Evolutionary conservation across 495 filamentous ascomycete species (phyloP).

Genomic region (Platismatia glauca): DNA sequence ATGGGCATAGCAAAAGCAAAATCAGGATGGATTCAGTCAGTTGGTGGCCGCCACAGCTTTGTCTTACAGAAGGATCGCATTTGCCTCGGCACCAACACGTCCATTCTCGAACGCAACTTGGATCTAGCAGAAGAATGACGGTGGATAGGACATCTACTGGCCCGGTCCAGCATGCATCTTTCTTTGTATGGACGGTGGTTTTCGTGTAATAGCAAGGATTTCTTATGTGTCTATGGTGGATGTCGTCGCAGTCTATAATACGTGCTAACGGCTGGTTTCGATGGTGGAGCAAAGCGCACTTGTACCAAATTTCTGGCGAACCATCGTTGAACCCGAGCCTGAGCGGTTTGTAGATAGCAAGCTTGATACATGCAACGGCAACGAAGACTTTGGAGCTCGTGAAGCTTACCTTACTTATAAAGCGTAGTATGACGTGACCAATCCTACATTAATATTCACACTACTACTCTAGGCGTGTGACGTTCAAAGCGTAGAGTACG

Average conservation of each 20-base stretch:
- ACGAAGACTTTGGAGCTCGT: neutral
- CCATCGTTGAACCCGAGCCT: conserved; percentile 9
- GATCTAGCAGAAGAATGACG: neutral
- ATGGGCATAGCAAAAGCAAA: conserved; percentile 4
- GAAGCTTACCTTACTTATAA: neutral
- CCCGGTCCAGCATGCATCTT: neutral
- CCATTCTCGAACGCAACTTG: neutral
- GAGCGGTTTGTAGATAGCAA: conserved; percentile 11
- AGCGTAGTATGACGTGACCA: conserved; percentile 1
- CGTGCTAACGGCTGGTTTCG: conserved; percentile 6
- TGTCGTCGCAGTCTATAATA: conserved; percentile 5
- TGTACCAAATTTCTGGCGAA: conserved; percentile 8
- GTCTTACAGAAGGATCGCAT: neutral
- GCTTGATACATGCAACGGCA: neutral
- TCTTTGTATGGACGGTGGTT: neutral
- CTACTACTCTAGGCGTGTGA: neutral
- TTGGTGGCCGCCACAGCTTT: neutral
- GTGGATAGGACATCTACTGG: neutral
- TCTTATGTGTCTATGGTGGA: conserved; percentile 5
- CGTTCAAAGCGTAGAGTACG: neutral
- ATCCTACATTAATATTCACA: neutral
- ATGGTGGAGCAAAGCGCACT: conserved; percentile 1
- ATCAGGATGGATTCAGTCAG: conserved; percentile 4
- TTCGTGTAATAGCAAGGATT: neutral
- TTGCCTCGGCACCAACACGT: neutral